Base-by-base conservation (phyloP, 169 alveolate species). In the Plasmodium vivax region DNA sequence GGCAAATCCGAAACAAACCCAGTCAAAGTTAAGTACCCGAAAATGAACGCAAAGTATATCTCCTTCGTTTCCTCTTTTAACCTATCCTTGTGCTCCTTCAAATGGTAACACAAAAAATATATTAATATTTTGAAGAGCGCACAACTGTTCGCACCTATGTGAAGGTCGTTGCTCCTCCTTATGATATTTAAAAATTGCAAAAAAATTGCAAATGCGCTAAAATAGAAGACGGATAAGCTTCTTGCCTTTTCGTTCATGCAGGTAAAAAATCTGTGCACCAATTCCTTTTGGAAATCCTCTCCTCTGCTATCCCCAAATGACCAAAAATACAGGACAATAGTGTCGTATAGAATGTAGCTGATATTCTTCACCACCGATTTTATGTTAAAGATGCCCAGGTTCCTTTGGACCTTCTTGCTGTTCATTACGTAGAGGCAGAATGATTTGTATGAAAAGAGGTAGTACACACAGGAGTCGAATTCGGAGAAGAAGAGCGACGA, bases 221-320 rank as follows among this genome's bases (percentile, higher is more conserved):
- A 92, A 77, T 92, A 92, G 62, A 82, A 92, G 51, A 82, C 47
- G 16, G 92, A 82, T 56, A 92, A 72, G 34, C 77, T 45, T 92
- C 95, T 68, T 27, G 95, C 92, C 45, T 92, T 83, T 27, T 92
- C 95, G 75, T 92, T 81, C 62, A 83, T 38, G 75, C 95, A 92
- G 5, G 95, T 92, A 72, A 92, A 92, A 72, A 92, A 92, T 71
- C 82, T 92, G 73, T 90, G 90, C 7, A 74, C 43, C 58, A 56
- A 10, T 32, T 85, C 10, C 0, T 10, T 41, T 14, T 32, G 30
- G 9, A 1, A 27, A 2, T 74, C 77, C 12, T 75, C 85, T 16
- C n/a, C 27, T 19, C 43, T 16, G 68, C n/a, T 43, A 90, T 80
- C 5, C 34, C 30, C 32, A 30, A 81, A 90, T 5, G 83, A 19